A percentile compares a stretch with the other conserved stretches of the same genome.
Conservation (phyloP, 352 stramenopile species). For the Phytophthora foliorum region DNA sequence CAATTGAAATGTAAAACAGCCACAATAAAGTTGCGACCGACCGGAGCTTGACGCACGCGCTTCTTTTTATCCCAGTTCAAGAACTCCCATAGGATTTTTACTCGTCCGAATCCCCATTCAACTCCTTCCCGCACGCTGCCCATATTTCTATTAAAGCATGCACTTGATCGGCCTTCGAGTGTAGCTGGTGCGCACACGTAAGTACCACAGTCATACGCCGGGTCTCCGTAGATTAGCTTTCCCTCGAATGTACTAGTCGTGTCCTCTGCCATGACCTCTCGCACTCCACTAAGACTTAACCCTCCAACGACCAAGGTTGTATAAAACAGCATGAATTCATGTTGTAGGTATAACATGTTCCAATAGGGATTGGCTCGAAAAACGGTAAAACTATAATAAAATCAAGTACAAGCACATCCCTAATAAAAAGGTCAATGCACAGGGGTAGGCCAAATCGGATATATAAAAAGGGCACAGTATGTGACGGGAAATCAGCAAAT, state of each 20-base stretch:
- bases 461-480: too few relatives aligned
- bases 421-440: too few relatives aligned
- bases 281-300: background rate
- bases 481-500: too few relatives aligned
- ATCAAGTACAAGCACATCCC: too few relatives aligned
- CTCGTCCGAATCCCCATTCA: background rate
- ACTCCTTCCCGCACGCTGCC: background rate
- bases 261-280: background rate
- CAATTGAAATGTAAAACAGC: background rate
- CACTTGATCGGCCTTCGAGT: background rate
- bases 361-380: slow-evolving; percentile 13
- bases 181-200: background rate
- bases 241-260: background rate
- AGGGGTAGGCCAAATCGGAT: too few relatives aligned
- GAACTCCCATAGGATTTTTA: background rate
- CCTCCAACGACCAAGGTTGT: too few relatives aligned
- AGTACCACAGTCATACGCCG: background rate
- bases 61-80: slow-evolving; percentile 1
- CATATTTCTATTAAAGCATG: background rate
- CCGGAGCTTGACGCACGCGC: background rate
- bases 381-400: slow-evolving; percentile 7
- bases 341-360: slow-evolving; percentile 13
- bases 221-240: background rate
- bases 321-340: background rate
- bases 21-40: background rate